Evolutionary conservation across 768 basidiomycete species (phyloP), one percentile per base, ranked within the genome.

Genomic region (Suillus spraguei): DNA sequence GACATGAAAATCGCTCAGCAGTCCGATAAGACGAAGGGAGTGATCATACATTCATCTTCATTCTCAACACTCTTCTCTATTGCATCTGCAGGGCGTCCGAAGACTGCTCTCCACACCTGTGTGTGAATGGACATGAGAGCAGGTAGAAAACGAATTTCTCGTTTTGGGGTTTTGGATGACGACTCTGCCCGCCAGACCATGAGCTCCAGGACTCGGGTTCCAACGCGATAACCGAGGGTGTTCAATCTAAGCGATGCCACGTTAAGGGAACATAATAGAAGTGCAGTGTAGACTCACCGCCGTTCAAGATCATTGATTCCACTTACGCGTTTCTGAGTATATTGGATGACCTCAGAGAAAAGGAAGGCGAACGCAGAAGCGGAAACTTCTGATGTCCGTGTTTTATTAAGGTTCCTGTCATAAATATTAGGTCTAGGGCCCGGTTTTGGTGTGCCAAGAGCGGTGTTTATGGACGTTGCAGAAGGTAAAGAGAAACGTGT

Each of bases 1-100:
- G 24, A 28, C 28, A 58, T 49, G 53, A 52, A 67, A 46, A 39
- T 54, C 38, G 62, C 8, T 56, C 36, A 58, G 56, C 20, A 59
- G 63, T 65, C 41, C 64, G 63, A 52, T 33, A 53, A 63, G 5
- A 59, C 49, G 35, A 36, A 47, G 14, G 28, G 5, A 54, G 46
- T 32, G 50, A 58, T 20, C 89, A 60, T 65, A 89, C 95, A 99
- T 82, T 99, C 97, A 72, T 99, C 97, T 22, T 92, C 89, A 64
- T 97, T 94, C 75, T 97, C 95, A 0, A 98, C 94, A 67, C 94
- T 95, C 79, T 94, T 92, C 77, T 99, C 96, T 62, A 99, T 87
- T 2, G 91, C 94, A 73, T 98, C 97, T 24, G 97, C 97, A 10
- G 94, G 83, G 74, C 90, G 92, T 10, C 95, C 95, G 71, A 97